A percentile compares a stretch with the other conserved stretches of the same genome.
Conservation (phyloP, 129 eudicot genomes). For the Centaurea solstitialis region DNA sequence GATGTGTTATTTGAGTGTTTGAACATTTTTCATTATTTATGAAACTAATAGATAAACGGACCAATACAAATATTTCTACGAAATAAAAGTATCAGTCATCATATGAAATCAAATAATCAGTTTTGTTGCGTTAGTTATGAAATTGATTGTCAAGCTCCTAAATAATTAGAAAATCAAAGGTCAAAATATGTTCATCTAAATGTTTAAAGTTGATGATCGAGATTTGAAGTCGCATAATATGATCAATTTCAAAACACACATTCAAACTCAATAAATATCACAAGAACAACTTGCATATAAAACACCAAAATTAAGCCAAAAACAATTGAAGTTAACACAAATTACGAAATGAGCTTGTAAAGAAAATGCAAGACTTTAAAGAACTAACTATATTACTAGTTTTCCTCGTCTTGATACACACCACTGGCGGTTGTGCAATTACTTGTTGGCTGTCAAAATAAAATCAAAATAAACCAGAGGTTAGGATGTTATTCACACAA, state of each 20-base stretch:
- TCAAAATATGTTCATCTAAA: too few species aligned
- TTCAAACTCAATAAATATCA: too few species aligned
- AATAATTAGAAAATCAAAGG: neutral
- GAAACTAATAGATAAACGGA: neutral
- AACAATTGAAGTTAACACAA: neutral
- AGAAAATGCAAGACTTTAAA: neutral
- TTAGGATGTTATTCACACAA: neutral
- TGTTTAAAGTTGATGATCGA: too few species aligned
- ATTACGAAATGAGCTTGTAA: neutral
- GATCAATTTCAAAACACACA: neutral
- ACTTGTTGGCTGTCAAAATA: neutral
- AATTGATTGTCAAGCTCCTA: neutral
- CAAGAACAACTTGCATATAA: neutral
- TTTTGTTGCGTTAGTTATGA: neutral
- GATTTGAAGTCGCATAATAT: too few species aligned
- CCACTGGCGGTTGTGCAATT: neutral
- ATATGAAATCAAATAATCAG: neutral
- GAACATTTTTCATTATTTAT: neutral
- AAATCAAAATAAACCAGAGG: neutral
- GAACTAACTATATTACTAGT: neutral
- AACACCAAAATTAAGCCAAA: neutral
- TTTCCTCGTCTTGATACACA: neutral
- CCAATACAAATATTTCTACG: neutral
- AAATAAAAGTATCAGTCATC: neutral
- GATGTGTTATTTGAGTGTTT: neutral